A percentile compares a stretch with the other conserved stretches of the same genome.
Conservation (phyloP, 1,284 basidiomycete genomes). For the Cryptococcus maquisensis region DNA sequence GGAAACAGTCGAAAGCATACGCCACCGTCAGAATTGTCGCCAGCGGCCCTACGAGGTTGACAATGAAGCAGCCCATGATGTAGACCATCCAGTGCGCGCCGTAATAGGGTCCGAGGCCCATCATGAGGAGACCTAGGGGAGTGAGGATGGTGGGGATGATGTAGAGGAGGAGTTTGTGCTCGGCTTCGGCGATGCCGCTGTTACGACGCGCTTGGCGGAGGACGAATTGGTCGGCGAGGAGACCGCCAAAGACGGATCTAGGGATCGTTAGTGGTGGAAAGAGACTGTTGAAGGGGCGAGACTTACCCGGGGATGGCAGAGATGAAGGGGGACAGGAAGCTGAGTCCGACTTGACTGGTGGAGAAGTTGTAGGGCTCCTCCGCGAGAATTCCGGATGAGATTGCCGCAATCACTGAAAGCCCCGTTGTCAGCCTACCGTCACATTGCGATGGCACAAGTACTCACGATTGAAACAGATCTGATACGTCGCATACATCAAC, state of each 20-base stretch:
- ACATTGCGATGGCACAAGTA: neutral
- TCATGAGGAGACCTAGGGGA: constrained; percentile 22
- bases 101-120: constrained; percentile 25
- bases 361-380: constrained; percentile 22
- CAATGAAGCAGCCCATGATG: constrained; percentile 15
- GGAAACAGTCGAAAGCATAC: constrained; percentile 23
- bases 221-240: constrained; percentile 8
- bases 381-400: constrained; percentile 17
- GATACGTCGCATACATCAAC: constrained; percentile 4
- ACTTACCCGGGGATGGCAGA: constrained; percentile 21
- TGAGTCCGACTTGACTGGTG: constrained; percentile 19
- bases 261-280: too few species aligned
- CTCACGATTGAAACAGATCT: constrained; percentile 1
- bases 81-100: constrained; percentile 26
- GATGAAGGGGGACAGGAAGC: constrained; percentile 20
- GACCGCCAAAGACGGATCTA: constrained; percentile 12
- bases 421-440: neutral
- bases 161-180: constrained; percentile 21
- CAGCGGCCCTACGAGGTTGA: constrained; percentile 18
- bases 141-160: constrained; percentile 15
- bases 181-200: constrained; percentile 22
- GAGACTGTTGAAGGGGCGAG: neutral
- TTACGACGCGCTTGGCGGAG: constrained; percentile 11
- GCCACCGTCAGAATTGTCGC: constrained; percentile 16
- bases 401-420: constrained; percentile 14